Base-by-base conservation (phyloP, 768 basidiomycete genomes). In the Boletus barrowsii region DNA sequence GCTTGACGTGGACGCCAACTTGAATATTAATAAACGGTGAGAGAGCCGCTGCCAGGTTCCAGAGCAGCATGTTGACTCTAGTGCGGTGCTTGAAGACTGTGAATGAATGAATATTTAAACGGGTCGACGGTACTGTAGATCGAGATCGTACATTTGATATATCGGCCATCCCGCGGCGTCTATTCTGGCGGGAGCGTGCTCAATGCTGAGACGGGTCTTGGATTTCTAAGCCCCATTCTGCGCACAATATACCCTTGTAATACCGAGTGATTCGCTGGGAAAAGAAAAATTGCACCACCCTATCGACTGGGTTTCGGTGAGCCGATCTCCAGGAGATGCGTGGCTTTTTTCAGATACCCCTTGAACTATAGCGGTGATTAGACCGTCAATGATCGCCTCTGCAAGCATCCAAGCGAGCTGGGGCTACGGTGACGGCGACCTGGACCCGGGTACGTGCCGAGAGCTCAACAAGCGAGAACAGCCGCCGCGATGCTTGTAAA, bases 271-370 rank as follows among this genome's bases (percentile, higher is more conserved):
- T 29, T 41, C n/a, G 20, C 61, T 61, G 10, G 43, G 52, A 63
- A 62, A 55, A 59, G 61, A 22, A 43, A 47, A 46, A 61, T 61
- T 55, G 41, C 29, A 29, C 22, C 17, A 15, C 44, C 22, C 22
- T 45, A 11, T 45, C 26, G 8, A 29, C 29, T 29, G 29, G 29
- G 29, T 29, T 9, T 29, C 29, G 29, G 29, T 10, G 29, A 29
- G 14, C 33, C 33, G 33, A 35, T 35, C 33, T 35, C 29, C 29
- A 29, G 29, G 33, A 35, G 7, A 14, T 3, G 10, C 11, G 4
- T 35, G 33, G 33, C 14, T 35, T 35, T 35, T 35, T 35, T 11
- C 10, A 35, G 13, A 35, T 35, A 13, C 33, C 8, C 29, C 8
- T 9, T 29, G 29, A 29, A 29, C 29, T 9, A 29, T 35, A 35